phyloP scores from a whole-genome alignment of 163 green algal genomes.

The Prototheca cutis region DNA sequence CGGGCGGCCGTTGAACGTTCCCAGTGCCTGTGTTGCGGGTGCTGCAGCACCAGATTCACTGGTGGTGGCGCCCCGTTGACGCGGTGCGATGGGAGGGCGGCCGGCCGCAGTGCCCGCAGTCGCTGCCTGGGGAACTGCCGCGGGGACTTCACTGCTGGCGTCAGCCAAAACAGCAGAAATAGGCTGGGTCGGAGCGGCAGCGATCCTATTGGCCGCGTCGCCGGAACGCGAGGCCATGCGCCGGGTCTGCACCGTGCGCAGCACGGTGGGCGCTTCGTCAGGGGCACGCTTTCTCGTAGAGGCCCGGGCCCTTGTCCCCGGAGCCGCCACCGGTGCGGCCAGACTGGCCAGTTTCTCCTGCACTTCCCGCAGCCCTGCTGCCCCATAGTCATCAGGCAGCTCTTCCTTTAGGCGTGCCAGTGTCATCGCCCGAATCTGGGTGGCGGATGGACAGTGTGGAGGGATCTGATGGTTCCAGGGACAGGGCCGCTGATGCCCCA shows the following conservation, averaged over 20 bases:
- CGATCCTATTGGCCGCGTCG: too few species aligned
- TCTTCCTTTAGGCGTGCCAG: conserved; percentile 7
- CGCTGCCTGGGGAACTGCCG: not conserved
- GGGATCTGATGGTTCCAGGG: too few species aligned
- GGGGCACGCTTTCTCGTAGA: not conserved
- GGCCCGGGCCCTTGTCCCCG: not conserved
- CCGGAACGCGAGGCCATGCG: not conserved
- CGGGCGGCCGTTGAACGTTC: conserved; percentile 10
- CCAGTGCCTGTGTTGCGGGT: not conserved
- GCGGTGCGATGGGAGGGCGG: too few species aligned
- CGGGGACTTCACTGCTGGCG: too few species aligned
- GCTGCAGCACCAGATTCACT: too few species aligned
- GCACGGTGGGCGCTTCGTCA: conserved; percentile 5
- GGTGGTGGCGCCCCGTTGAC: too few species aligned
- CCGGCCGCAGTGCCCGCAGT: too few species aligned
- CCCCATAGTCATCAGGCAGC: conserved; percentile 12
- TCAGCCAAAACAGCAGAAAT: too few species aligned
- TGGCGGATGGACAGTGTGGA: not conserved
- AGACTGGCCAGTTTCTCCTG: conserved; percentile 2
- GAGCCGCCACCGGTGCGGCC: not conserved
- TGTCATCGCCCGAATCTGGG: conserved; percentile 6
- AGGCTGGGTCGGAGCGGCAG: too few species aligned
- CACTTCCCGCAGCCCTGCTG: conserved; percentile 6
- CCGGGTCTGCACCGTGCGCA: conserved; percentile 4
- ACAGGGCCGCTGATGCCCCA: too few species aligned